Evolutionary conservation across 1,139 yeast species (phyloP), one percentile per base, ranked within the genome.

Genomic region (Lodderomyces beijingensis): DNA sequence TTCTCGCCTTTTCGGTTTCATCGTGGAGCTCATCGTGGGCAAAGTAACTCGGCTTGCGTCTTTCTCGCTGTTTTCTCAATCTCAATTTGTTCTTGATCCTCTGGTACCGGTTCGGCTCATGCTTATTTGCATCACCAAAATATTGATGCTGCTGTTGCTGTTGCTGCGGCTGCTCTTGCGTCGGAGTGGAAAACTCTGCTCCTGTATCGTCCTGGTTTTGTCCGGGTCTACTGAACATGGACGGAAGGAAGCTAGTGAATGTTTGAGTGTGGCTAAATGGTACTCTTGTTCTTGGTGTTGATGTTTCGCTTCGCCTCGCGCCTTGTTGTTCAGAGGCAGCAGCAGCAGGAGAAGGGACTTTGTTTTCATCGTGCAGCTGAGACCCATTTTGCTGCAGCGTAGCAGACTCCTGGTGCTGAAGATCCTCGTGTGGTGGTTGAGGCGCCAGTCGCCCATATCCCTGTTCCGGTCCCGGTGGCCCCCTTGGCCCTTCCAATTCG

Each of bases 381-480:
- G 5, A 15, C 26, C 10, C 19, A 12, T 9, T 22, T 16, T 28
- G 25, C 13, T 10, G 14, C 13, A 11, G 25, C 11, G 9, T 28
- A 13, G 11, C 15, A 21, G 11, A 9, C 20, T 3, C 25, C 7
- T 23, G 14, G 10, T 23, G 14, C 7, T 8, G 10, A 7, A 6
- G 7, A 23, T 9, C 14, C 12, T 11, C 14, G 11, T 28, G 16
- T 21, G 31, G 23, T 27, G 15, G 20, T n/a, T 16, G 29, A 7
- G 16, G 12, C 4, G 12, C 17, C 10, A 13, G 24, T 9, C 19
- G 16, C 3, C 20, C 30, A 15, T 27, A 19, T 19, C n/a, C 19
- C 23, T 27, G 15, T 27, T 19, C 19, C n/a, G n/a, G n/a, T n/a
- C n/a, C n/a, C 12, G 20, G 13, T 26, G 11, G 28, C n/a, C 18